These are phyloP conservation scores for Solidago caesia DNA, from an alignment of 129 eudicot genomes.

Conservation along the genomic window DNA sequence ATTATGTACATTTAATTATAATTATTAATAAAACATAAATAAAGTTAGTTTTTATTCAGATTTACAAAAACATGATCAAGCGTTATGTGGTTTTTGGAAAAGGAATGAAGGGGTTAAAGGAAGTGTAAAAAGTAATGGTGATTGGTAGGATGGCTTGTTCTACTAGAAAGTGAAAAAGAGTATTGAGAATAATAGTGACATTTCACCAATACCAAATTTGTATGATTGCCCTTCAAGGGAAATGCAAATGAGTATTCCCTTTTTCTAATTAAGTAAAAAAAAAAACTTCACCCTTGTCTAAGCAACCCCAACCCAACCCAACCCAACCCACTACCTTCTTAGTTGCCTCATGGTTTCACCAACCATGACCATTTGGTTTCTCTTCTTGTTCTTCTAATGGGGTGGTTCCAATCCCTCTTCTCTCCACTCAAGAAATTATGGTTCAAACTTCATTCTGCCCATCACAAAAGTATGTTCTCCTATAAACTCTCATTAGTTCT, in stretches of 20 bases:
- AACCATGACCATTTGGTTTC: constrained; percentile 40
- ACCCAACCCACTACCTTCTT: constrained; percentile 22
- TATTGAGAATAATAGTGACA: constrained; percentile 52
- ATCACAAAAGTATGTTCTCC: constrained; percentile 47
- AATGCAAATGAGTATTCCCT: constrained; percentile 36
- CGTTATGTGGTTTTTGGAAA: neutral
- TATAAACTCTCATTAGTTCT: neutral
- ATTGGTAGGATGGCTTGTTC: constrained; percentile 55
- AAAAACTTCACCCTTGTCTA: constrained; percentile 68
- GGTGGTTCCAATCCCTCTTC: constrained; percentile 93
- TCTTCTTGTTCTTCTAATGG: constrained; percentile 52
- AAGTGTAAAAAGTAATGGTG: constrained; percentile 20
- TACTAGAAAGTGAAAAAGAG: constrained; percentile 49
- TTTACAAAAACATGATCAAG: too few species aligned
- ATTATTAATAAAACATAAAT: too few species aligned
- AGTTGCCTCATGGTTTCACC: constrained; percentile 39
- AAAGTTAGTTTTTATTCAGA: too few species aligned
- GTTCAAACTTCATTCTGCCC: constrained; percentile 72
- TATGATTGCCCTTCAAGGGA: constrained; percentile 62
- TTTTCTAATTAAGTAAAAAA: constrained; percentile 27
- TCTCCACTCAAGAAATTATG: constrained; percentile 87
- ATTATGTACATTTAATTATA: too few species aligned
- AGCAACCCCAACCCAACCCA: constrained; percentile 52
- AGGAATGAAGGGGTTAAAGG: constrained; percentile 7
- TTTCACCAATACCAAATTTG: constrained; percentile 50